Evolutionary conservation across 2,329 filamentous ascomycete species (phyloP), one percentile per base, ranked within the genome.

Genomic region (Cordyceps militaris): DNA sequence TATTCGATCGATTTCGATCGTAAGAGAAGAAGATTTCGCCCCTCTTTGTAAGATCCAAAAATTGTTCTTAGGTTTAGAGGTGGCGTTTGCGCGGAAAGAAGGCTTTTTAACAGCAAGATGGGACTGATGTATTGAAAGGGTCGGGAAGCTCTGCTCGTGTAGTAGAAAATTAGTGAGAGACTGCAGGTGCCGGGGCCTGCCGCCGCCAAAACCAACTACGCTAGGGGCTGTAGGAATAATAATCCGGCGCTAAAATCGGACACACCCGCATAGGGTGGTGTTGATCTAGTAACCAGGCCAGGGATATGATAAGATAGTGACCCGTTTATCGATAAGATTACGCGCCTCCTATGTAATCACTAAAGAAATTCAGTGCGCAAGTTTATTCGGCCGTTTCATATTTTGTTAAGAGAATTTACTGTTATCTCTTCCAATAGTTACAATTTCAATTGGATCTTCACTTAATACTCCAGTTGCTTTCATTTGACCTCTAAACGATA

Each of bases 141-240:
- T 28, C 28, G 57, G 54, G 46, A 19, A 54, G n/a, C n/a, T 42
- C 48, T n/a, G 23, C 36, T 28, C 21, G 14, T 67, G 66, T 67
- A 70, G 69, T 70, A 69, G 72, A 74, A 75, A 74, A 71, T 72
- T 70, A 68, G 63, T 60, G 64, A 67, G 66, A 67, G 64, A 64
- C 60, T 64, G 63, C 16, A 66, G 70, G 68, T 66, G 55, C 73
- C 70, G 73, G 74, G 73, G 69, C 62, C 59, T 67, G 62, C 63
- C 49, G 70, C 66, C 69, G 63, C 72, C 73, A 74, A 76, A 70
- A 68, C 72, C 69, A 71, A 66, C 62, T 58, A 61, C 73, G 73
- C 74, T 76, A 76, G 71, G 67, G 2, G 11, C 1, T 50, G 72
- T 59, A 69, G 68, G 7, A 75, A 71, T 48, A 48, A 66, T 73